These are phyloP conservation scores for Rauvolfia tetraphylla DNA, from an alignment of 257 asterid genomes.

Conservation along the genomic window DNA sequence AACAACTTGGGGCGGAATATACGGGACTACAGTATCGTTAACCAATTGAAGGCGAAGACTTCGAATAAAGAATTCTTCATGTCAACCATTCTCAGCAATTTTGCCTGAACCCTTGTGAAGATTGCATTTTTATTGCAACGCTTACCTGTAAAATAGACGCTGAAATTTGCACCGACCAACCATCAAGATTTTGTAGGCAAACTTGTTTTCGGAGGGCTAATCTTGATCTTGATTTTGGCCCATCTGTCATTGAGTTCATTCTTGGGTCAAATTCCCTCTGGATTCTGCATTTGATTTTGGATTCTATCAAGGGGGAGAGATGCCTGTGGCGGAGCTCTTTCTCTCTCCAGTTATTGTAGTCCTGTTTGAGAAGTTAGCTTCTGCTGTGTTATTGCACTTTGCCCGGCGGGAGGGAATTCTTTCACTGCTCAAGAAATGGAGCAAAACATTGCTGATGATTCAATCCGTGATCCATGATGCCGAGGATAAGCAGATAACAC, in stretches of 20 bases:
- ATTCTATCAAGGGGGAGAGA: slow-evolving; percentile 17
- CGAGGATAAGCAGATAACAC: slow-evolving; percentile 54
- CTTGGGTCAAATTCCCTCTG: not conserved
- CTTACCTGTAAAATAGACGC: not conserved
- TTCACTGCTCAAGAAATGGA: slow-evolving; percentile 38
- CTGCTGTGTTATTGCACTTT: slow-evolving; percentile 33
- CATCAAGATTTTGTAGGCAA: not conserved
- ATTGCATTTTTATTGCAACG: not conserved
- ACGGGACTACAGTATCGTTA: too few species aligned
- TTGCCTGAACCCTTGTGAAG: not conserved
- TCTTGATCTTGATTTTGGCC: not conserved
- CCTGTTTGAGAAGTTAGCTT: slow-evolving; percentile 46
- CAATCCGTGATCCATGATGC: slow-evolving; percentile 56
- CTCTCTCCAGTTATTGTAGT: slow-evolving; percentile 51
- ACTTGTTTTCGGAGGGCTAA: not conserved
- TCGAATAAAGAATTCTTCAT: not conserved
- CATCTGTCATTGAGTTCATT: not conserved
- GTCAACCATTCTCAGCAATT: slow-evolving; percentile 3
- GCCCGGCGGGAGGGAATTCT: slow-evolving; percentile 53
- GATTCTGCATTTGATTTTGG: not conserved
- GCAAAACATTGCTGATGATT: slow-evolving; percentile 20
- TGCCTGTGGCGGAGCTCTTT: slow-evolving; percentile 63
- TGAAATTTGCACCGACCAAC: not conserved
- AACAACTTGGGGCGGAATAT: not conserved
- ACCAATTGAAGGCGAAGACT: not conserved